Conservation (phyloP, 2,329 filamentous ascomycete genomes). For the Pseudogymnoascus sp. region DNA sequence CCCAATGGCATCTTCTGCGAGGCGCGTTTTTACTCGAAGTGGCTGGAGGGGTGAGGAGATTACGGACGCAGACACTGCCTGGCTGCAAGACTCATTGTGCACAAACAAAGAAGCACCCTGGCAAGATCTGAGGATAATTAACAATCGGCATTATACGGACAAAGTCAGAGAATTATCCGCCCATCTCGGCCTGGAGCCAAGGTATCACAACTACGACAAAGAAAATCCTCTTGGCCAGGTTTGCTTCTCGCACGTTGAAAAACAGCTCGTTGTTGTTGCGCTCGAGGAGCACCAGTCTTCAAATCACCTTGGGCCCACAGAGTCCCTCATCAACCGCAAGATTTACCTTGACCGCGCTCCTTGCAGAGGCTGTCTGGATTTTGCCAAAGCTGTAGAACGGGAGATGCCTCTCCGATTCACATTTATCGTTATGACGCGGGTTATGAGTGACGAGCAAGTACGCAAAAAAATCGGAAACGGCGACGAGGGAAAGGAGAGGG, state of each 20-base stretch:
- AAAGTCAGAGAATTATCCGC: not conserved
- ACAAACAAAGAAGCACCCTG: not conserved
- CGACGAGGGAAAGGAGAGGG: not conserved
- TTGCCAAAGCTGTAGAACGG: not conserved
- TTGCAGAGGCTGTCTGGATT: not conserved
- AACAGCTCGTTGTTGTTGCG: not conserved
- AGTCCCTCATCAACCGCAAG: not conserved
- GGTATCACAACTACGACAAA: not conserved
- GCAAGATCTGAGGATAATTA: not conserved
- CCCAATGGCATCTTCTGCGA: not conserved
- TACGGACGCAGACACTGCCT: not conserved
- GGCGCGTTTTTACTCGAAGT: not conserved
- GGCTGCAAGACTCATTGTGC: not conserved
- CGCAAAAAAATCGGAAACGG: not conserved
- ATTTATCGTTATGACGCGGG: not conserved
- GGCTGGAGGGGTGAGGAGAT: not conserved
- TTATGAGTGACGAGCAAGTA: not conserved
- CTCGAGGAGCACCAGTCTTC: not conserved
- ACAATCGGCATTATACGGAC: not conserved
- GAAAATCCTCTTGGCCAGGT: not conserved
- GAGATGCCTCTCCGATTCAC: not conserved
- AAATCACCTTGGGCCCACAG: fast-evolving
- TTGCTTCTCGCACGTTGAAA: not conserved
- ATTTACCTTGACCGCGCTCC: not conserved
- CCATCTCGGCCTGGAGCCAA: not conserved